Evolutionary conservation across 495 filamentous ascomycete genomes (phyloP).

Genomic region (Hypoxylon intermedium): DNA sequence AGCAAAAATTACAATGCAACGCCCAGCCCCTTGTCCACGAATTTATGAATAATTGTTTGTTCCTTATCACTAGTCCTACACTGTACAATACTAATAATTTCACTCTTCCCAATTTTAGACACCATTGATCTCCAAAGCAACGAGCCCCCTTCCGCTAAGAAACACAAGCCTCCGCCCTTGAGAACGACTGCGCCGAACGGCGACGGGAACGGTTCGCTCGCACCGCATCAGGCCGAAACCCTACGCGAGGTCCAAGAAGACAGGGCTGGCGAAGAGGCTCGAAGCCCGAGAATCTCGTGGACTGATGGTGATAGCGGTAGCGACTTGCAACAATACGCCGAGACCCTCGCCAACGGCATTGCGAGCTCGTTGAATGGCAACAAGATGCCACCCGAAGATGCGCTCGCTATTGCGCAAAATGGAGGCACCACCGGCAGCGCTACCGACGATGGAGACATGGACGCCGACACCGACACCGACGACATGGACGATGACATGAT

Average conservation of each 20-base stretch:
- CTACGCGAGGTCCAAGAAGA: conserved; percentile 81
- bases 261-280: conserved; percentile 67
- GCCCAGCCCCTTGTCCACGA: conserved; percentile 30
- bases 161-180: conserved; percentile 57
- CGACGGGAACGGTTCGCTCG: conserved; percentile 59
- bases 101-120: conserved; percentile 64
- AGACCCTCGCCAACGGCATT: conserved; percentile 55
- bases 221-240: conserved; percentile 84
- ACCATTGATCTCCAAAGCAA: conserved; percentile 93
- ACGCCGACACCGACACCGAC: conserved; percentile 68
- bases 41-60: conserved; percentile 18
- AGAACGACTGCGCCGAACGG: conserved; percentile 41
- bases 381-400: conserved; percentile 59
- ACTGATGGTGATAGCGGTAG: conserved; percentile 57
- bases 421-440: conserved; percentile 60
- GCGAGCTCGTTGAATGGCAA: conserved; percentile 56
- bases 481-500: conserved; percentile 87
- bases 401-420: conserved; percentile 62
- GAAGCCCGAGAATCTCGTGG: conserved; percentile 59
- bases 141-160: conserved; percentile 80
- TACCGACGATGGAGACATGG: conserved; percentile 73
- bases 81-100: conserved; percentile 34
- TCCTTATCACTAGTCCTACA: conserved; percentile 20
- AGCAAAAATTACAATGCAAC: conserved; percentile 37
- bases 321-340: conserved; percentile 58